phyloP scores from a whole-genome alignment of 345 rosid genomes.

The Alliaria petiolata region DNA sequence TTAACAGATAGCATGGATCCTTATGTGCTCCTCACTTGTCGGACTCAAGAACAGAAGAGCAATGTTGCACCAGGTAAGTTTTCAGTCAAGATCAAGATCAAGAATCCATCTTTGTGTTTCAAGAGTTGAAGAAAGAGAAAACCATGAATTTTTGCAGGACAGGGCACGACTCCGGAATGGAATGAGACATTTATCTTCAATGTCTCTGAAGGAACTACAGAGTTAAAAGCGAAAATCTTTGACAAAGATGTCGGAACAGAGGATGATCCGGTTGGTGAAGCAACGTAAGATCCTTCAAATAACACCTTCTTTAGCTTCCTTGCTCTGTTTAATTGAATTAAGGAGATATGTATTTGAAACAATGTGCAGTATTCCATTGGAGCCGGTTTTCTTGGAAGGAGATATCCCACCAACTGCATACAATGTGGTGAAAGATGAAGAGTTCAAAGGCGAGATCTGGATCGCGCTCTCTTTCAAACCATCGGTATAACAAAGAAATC shows the following conservation, averaged over 20 bases:
- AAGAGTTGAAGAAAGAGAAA: not conserved
- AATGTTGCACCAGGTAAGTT: constrained; percentile 59
- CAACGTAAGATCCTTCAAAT: constrained; percentile 42
- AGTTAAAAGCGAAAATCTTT: constrained; percentile 51
- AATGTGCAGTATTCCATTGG: constrained; percentile 54
- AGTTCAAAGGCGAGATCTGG: constrained; percentile 63
- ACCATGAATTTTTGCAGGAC: constrained; percentile 34
- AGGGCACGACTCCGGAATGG: constrained; percentile 71
- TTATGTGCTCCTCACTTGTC: constrained; percentile 56
- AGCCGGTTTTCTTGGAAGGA: constrained; percentile 57
- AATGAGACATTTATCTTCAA: constrained; percentile 72
- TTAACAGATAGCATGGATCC: constrained; percentile 66
- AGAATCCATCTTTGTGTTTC: not conserved
- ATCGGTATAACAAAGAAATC: constrained; percentile 38
- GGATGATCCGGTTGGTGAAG: constrained; percentile 74
- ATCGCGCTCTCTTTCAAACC: constrained; percentile 62
- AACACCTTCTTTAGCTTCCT: not conserved
- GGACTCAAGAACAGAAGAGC: constrained; percentile 74
- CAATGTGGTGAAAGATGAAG: constrained; percentile 69
- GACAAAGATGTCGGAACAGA: constrained; percentile 57
- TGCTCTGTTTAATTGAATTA: not conserved
- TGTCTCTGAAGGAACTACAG: constrained; percentile 46
- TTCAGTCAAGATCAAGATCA: not conserved
- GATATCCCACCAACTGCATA: constrained; percentile 49
- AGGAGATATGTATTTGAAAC: not conserved